Percentiles rank a stretch among this genome's conserved stretches.
Evolutionary conservation across 2,329 filamentous ascomycete species (phyloP).

Genomic region (Arthroderma uncinatum): DNA sequence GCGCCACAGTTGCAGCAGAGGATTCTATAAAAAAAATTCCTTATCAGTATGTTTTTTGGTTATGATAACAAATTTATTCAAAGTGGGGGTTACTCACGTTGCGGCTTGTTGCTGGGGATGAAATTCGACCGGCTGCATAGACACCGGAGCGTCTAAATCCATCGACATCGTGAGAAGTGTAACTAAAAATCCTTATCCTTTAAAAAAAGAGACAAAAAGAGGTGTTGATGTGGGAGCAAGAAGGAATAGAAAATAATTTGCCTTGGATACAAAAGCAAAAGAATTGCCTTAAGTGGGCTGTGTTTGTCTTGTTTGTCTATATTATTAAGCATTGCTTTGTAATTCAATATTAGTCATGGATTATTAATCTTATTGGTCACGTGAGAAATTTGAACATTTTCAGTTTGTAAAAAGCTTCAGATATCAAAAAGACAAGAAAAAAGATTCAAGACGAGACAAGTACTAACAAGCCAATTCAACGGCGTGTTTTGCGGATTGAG

Average conservation of each 20-base stretch:
- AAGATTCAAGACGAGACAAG: background rate
- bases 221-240: background rate
- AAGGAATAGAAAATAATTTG: background rate
- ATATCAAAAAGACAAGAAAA: background rate
- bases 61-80: conserved; percentile 3
- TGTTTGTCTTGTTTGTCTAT: conserved; percentile 13
- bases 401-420: too few relatives aligned
- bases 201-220: background rate
- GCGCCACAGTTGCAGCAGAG: conserved; percentile 97
- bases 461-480: background rate
- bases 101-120: conserved; percentile 36
- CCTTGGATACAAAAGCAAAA: conserved; percentile 1
- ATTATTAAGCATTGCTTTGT: conserved; percentile 5
- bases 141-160: conserved; percentile 48
- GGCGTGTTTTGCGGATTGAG: background rate
- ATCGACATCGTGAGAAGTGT: conserved; percentile 42
- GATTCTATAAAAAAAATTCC: conserved; percentile 46
- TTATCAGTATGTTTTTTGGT: conserved; percentile 14
- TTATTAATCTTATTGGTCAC: background rate
- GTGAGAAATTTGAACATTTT: background rate
- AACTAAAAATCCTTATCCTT: background rate
- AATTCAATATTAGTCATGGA: background rate
- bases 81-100: conserved; percentile 37
- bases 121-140: conserved; percentile 31
- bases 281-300: background rate